These are phyloP conservation scores for Vitellaria paradoxa DNA, from an alignment of 179 eudicot genomes.

Conservation along the genomic window DNA sequence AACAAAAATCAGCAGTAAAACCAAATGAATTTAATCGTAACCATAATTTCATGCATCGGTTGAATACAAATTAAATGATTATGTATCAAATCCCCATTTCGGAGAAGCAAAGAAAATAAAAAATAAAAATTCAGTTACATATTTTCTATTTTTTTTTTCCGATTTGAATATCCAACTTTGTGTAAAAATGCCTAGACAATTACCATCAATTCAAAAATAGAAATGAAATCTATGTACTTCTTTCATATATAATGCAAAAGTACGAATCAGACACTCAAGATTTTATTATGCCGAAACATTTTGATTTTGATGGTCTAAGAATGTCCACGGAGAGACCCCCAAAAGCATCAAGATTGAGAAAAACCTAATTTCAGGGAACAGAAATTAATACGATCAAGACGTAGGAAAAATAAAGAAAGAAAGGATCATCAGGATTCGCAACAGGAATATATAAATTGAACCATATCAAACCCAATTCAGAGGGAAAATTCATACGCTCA, in stretches of 20 bases:
- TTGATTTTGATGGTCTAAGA: too few species aligned
- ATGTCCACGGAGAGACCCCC: too few species aligned
- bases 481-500: neutral
- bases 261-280: too few species aligned
- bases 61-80: neutral
- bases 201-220: neutral
- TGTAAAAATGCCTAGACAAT: neutral
- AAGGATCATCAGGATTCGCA: neutral
- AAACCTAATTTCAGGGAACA: neutral
- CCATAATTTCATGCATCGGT: neutral
- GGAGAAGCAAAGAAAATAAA: neutral
- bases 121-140: neutral
- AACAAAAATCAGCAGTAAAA: neutral
- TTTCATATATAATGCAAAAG: too few species aligned
- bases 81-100: neutral
- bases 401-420: neutral
- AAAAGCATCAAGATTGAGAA: too few species aligned
- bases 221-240: too few species aligned
- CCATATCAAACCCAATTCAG: neutral
- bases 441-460: neutral
- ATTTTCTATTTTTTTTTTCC: too few species aligned
- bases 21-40: neutral
- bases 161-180: too few species aligned
- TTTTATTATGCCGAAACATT: too few species aligned
- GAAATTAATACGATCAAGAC: neutral